phyloP scores from a whole-genome alignment of 805 yeast species.

The Scheffersomyces amazonensis region DNA sequence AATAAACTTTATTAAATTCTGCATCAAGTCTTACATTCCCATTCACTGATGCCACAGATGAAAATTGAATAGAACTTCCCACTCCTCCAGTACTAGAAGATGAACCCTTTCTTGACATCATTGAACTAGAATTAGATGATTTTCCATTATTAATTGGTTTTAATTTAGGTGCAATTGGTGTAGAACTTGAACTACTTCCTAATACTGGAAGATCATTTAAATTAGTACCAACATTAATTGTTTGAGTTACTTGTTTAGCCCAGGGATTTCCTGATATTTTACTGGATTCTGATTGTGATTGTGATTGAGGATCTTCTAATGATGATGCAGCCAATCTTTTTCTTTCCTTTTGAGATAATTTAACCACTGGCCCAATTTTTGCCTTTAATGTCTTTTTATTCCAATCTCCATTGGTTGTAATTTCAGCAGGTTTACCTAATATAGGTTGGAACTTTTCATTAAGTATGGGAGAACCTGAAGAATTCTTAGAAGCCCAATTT shows the following conservation, averaged over 20 bases:
- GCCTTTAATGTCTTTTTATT: constrained; percentile 17
- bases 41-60: neutral
- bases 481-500: constrained; percentile 21
- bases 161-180: neutral
- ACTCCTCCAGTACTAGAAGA: constrained; percentile 1
- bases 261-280: constrained; percentile 8
- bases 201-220: constrained; percentile 16
- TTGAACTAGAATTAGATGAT: neutral
- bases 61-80: neutral
- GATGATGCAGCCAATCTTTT: constrained; percentile 32
- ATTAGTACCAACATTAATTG: neutral
- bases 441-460: constrained; percentile 6
- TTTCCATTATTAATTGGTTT: neutral
- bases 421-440: neutral
- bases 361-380: constrained; percentile 34
- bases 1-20: constrained; percentile 5
- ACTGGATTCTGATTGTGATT: neutral
- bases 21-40: neutral
- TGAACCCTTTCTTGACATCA: neutral
- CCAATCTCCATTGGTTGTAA: neutral
- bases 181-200: constrained; percentile 8
- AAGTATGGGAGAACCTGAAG: constrained; percentile 10
- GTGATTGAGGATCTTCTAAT: too few species aligned
- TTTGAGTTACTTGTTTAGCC: constrained; percentile 1
- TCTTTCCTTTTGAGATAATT: constrained; percentile 61